Evolutionary conservation across 352 stramenopile species (phyloP).

Genomic region (Phytopythium ostracodes): DNA sequence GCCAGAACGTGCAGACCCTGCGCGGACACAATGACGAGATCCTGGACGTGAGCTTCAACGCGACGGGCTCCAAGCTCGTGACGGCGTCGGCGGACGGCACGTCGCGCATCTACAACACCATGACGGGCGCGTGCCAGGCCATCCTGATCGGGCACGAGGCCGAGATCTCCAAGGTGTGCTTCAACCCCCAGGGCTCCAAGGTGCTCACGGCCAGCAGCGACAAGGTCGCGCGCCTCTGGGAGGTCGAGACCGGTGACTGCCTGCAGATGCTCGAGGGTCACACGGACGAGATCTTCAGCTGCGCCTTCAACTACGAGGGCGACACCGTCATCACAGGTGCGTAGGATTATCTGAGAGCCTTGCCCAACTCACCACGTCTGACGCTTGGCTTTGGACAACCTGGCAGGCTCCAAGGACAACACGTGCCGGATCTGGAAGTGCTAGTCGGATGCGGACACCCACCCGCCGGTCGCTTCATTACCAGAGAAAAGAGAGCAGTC

Average conservation of each 20-base stretch:
- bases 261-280: constrained; percentile 94
- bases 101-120: constrained; percentile 94
- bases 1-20: constrained; percentile 91
- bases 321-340: constrained; percentile 97
- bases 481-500: neutral
- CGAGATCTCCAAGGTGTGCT: constrained; percentile 94
- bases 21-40: constrained; percentile 95
- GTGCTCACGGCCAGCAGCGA: constrained; percentile 93
- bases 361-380: neutral
- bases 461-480: no score
- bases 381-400: constrained; percentile 5
- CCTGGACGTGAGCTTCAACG: constrained; percentile 93
- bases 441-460: no score
- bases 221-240: constrained; percentile 93
- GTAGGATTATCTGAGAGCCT: no score
- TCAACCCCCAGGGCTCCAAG: constrained; percentile 94
- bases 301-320: constrained; percentile 95
- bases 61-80: constrained; percentile 92
- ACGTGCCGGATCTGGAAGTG: constrained; percentile 85
- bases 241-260: constrained; percentile 93
- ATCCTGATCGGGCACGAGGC: constrained; percentile 95
- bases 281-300: constrained; percentile 97
- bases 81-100: constrained; percentile 92
- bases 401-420: constrained; percentile 76
- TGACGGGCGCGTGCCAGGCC: constrained; percentile 92